Percentiles rank a stretch among this genome's conserved stretches.
phyloP scores from a whole-genome alignment of 2,329 filamentous ascomycete genomes.

The Botryotinia narcissicola region DNA sequence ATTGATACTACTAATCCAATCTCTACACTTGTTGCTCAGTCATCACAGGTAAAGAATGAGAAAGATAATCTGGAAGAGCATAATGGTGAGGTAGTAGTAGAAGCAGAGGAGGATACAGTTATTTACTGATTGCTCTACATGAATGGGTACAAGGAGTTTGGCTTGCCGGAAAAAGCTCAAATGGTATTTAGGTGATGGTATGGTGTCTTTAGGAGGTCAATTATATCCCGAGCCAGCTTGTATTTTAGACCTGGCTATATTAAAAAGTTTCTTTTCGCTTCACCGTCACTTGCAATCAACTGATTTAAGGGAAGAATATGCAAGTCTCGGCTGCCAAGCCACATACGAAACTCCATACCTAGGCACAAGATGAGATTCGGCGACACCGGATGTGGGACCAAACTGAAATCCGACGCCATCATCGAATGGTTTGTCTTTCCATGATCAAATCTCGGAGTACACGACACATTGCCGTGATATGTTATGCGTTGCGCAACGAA shows the following conservation, averaged over 20 bases:
- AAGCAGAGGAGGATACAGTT: slow-evolving; percentile 85
- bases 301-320: background rate
- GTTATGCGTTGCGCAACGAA: background rate
- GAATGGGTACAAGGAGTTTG: background rate
- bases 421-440: background rate
- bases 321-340: slow-evolving; percentile 35
- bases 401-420: background rate
- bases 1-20: slow-evolving; percentile 42
- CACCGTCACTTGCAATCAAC: slow-evolving; percentile 31
- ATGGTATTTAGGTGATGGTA: slow-evolving; percentile 2
- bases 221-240: slow-evolving; percentile 20
- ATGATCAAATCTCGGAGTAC: background rate
- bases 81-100: slow-evolving; percentile 73
- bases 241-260: slow-evolving; percentile 16
- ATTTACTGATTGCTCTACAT: slow-evolving; percentile 63
- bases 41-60: slow-evolving; percentile 37
- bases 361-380: background rate
- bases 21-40: slow-evolving; percentile 33
- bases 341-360: background rate
- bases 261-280: slow-evolving; percentile 14
- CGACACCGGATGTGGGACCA: background rate
- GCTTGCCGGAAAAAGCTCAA: background rate
- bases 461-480: background rate
- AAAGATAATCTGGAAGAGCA: slow-evolving; percentile 60
- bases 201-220: slow-evolving; percentile 3